These are phyloP conservation scores for Podaxis mareebaensis DNA, from an alignment of 768 basidiomycete genomes.

Conservation along the genomic window DNA sequence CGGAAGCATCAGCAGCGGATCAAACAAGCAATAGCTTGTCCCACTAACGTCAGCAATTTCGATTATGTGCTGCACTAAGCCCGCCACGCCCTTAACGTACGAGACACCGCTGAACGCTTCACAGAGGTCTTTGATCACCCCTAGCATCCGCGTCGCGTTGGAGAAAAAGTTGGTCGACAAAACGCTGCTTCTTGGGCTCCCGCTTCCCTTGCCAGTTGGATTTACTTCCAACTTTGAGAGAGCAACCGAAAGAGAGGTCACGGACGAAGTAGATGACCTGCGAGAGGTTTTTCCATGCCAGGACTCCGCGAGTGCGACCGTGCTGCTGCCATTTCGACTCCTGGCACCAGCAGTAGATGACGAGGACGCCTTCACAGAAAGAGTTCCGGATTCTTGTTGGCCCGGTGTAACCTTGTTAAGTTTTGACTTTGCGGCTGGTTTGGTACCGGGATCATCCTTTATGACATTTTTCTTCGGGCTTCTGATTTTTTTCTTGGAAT, in stretches of 20 bases:
- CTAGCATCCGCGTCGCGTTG: constrained; percentile 16
- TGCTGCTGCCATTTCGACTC: not conserved
- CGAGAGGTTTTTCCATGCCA: not conserved
- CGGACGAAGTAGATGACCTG: not conserved
- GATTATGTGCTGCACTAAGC: constrained; percentile 26
- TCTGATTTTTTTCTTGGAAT: not conserved
- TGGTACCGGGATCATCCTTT: not conserved
- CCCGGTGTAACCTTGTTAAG: not conserved
- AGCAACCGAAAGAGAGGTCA: not conserved
- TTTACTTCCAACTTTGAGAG: not conserved
- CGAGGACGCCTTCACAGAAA: not conserved
- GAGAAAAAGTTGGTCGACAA: constrained; percentile 9
- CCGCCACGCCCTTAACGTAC: constrained; percentile 27
- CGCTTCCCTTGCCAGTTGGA: not conserved
- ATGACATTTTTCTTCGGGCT: not conserved
- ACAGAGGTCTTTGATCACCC: constrained; percentile 21
- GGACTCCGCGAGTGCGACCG: not conserved
- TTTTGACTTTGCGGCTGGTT: not conserved
- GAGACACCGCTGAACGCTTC: constrained; percentile 25
- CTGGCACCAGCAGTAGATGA: not conserved
- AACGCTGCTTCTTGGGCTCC: not conserved
- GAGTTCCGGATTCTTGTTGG: not conserved
- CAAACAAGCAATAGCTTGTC: not conserved
- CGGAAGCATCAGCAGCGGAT: not conserved
- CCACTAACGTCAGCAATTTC: constrained; percentile 26